phyloP scores from a whole-genome alignment of 2,329 filamentous ascomycete species.

The Alternaria alternata region DNA sequence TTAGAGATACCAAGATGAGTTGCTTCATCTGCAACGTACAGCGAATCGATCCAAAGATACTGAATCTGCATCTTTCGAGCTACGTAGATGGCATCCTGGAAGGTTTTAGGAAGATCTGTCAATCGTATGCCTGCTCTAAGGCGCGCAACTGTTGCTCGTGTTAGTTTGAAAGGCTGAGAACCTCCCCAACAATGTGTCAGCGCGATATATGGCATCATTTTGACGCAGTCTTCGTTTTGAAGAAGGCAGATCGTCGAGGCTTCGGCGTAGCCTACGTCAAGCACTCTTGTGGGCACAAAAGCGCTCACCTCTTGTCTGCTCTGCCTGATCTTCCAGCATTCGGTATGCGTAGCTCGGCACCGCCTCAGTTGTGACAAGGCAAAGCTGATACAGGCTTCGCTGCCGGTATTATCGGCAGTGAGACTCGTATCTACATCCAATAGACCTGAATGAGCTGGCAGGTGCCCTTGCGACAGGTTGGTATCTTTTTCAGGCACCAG shows the following conservation, averaged over 20 bases:
- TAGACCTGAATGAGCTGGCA: neutral
- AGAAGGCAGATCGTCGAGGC: neutral
- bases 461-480: no score
- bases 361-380: neutral
- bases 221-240: no score
- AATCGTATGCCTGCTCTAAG: neutral
- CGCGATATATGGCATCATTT: neutral
- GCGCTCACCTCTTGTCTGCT: neutral
- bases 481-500: no score
- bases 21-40: neutral
- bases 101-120: neutral
- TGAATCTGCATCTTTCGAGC: neutral
- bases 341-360: neutral
- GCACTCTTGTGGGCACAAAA: neutral
- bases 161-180: neutral
- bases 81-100: neutral
- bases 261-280: neutral
- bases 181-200: conserved; percentile 2
- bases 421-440: neutral
- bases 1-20: neutral
- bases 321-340: neutral
- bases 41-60: neutral
- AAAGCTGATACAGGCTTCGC: neutral
- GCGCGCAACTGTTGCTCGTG: neutral
- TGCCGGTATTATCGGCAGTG: neutral